These are phyloP conservation scores for Teratosphaeria gauchensis DNA, from an alignment of 2,329 filamentous ascomycete genomes.

Conservation along the genomic window DNA sequence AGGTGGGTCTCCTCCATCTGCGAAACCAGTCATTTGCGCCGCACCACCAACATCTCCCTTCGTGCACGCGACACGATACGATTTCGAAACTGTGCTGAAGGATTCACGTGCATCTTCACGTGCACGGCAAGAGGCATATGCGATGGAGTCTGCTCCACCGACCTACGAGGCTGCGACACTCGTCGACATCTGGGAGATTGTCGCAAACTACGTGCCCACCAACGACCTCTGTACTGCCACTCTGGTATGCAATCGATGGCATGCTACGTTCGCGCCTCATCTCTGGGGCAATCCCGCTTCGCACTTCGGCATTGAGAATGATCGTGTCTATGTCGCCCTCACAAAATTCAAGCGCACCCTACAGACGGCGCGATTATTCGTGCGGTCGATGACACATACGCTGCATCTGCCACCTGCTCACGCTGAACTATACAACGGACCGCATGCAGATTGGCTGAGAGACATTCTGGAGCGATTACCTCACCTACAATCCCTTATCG, in stretches of 20 bases:
- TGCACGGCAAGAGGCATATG: not conserved
- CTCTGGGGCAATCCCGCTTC: constrained; percentile 55
- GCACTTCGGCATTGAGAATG: constrained; percentile 51
- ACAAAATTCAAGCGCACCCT: constrained; percentile 50
- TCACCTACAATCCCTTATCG: constrained; percentile 49
- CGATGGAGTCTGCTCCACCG: constrained; percentile 50
- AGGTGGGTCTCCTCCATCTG: not conserved
- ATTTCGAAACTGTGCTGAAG: not conserved
- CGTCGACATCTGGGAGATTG: constrained; percentile 45
- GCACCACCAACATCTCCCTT: not conserved
- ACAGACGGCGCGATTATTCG: constrained; percentile 42
- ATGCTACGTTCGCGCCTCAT: constrained; percentile 47
- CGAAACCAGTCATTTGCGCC: not conserved
- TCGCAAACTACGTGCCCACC: constrained; percentile 48
- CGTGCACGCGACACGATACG: not conserved
- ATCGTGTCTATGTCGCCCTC: constrained; percentile 51
- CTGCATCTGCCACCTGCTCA: constrained; percentile 51
- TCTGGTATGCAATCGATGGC: constrained; percentile 49
- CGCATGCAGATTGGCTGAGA: constrained; percentile 48
- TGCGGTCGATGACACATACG: constrained; percentile 50
- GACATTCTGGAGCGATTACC: constrained; percentile 50
- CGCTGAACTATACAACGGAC: constrained; percentile 51
- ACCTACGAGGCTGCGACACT: constrained; percentile 50
- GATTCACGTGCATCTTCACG: not conserved
- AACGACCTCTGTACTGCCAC: constrained; percentile 47